Evolutionary conservation across 1,284 basidiomycete species (phyloP), one percentile per base, ranked within the genome.

Genomic region (Puccinia coronata): DNA sequence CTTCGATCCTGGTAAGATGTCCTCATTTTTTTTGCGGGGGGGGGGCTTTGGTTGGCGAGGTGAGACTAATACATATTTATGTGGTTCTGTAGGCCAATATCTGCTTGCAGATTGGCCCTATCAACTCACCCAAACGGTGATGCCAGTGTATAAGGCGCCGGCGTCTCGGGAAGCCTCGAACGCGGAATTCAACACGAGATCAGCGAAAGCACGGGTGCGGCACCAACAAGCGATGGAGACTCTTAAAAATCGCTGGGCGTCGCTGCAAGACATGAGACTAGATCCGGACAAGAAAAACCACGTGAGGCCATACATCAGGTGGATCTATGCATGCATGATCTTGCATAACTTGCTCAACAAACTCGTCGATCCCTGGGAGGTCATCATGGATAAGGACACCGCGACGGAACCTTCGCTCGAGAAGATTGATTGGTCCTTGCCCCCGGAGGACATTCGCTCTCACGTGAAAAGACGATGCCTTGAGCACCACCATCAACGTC

Each of bases 21-120:
- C 41, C 11, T 31, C 41, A 43, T 6, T 39, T 43, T 28, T 14
- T 25, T 59, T 59, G 31, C 9, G 12, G 34, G 25, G 5, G 6
- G 61, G 25, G 5, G 28, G 36, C 61, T 63, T 20, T 31, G 8
- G 20, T 59, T 59, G 5, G 61, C 61, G n/a, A n/a, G n/a, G n/a
- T n/a, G n/a, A n/a, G n/a, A n/a, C 39, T 5, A 63, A 20, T 8
- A 16, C 25, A 63, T 63, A 6, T 63, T 47, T 28, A 20, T 57
- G 11, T 25, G 55, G 5, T 53, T 31, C 31, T 34, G 12, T 69
- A 75, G 72, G 72, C n/a, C 72, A 75, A 59, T 75, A 36, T 34
- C 4, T 74, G 4, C 36, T 74, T 28, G 71, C 71, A 12, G n/a
- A 57, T 43, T 75, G 36, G 2, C 34, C 72, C 3, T 75, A 61